Conservation (phyloP, 345 rosid species). For the Theobroma cacao region DNA sequence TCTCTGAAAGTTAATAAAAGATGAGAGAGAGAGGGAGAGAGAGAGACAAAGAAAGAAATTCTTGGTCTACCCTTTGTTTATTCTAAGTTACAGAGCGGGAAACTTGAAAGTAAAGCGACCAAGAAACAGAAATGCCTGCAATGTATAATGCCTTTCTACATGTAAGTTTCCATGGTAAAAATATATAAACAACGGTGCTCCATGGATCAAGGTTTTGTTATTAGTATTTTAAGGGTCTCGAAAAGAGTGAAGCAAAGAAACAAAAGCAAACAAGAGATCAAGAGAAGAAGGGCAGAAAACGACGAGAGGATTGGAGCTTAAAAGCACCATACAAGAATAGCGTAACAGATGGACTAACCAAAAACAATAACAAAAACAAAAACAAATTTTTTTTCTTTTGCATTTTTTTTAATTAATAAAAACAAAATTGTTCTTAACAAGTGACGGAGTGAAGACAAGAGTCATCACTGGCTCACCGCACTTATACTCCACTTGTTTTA, state of each 20-base stretch:
- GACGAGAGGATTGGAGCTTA: slow-evolving; percentile 42
- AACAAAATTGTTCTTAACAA: slow-evolving; percentile 10
- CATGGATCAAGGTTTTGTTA: slow-evolving; percentile 1
- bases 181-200: background rate
- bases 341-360: slow-evolving; percentile 19
- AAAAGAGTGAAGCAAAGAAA: slow-evolving; percentile 36
- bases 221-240: slow-evolving; percentile 19
- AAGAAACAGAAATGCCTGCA: slow-evolving; percentile 40
- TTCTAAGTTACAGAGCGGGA: slow-evolving; percentile 56
- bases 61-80: slow-evolving; percentile 1
- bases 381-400: too few species aligned
- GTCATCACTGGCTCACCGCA: background rate
- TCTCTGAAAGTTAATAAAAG: background rate
- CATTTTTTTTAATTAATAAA: background rate
- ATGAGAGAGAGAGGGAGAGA: background rate
- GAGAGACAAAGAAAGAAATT: background rate
- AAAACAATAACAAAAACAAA: slow-evolving; percentile 2
- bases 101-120: slow-evolving; percentile 57
- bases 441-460: slow-evolving; percentile 7
- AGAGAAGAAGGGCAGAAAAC: slow-evolving; percentile 37
- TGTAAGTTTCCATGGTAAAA: background rate
- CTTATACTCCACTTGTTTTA: background rate
- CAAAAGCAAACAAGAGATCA: slow-evolving; percentile 29
- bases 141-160: background rate
- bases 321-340: slow-evolving; percentile 33